A percentile compares a stretch with the other conserved stretches of the same genome.
phyloP scores from a whole-genome alignment of 2,329 filamentous ascomycete genomes.

The Curvularia sp. region DNA sequence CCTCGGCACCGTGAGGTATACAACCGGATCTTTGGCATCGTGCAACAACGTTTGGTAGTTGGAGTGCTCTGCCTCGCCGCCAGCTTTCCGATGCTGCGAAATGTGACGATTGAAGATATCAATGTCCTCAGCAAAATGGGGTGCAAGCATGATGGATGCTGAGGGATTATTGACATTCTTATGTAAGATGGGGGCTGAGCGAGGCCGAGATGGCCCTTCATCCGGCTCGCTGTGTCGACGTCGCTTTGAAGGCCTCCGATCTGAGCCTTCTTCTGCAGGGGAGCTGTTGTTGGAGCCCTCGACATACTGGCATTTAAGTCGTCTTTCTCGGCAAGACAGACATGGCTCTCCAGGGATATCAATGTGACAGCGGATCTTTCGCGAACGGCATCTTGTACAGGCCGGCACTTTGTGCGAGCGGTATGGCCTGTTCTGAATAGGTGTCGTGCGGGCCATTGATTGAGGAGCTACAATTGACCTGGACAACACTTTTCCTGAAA shows the following conservation, averaged over 20 bases:
- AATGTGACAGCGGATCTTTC: slow-evolving; percentile 54
- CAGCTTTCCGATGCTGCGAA: slow-evolving; percentile 39
- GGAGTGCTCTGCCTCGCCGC: slow-evolving; percentile 40
- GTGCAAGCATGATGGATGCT: slow-evolving; percentile 51
- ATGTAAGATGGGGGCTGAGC: slow-evolving; percentile 39
- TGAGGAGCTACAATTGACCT: background rate
- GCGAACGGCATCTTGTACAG: slow-evolving; percentile 51
- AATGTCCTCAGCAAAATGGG: slow-evolving; percentile 53
- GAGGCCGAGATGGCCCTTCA: slow-evolving; percentile 30
- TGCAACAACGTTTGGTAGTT: slow-evolving; percentile 61
- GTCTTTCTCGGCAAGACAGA: slow-evolving; percentile 50
- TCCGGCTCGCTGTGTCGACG: slow-evolving; percentile 39
- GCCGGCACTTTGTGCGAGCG: slow-evolving; percentile 55
- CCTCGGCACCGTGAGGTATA: slow-evolving; percentile 58
- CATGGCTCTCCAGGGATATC: slow-evolving; percentile 51
- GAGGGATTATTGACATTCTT: slow-evolving; percentile 43
- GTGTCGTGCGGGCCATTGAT: slow-evolving; percentile 43
- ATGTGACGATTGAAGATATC: slow-evolving; percentile 53
- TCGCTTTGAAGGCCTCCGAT: slow-evolving; percentile 36
- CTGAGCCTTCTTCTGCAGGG: slow-evolving; percentile 34
- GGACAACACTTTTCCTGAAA: slow-evolving; percentile 1
- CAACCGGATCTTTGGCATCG: slow-evolving; percentile 50
- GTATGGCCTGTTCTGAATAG: slow-evolving; percentile 51
- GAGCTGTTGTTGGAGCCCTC: slow-evolving; percentile 35
- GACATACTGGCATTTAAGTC: slow-evolving; percentile 49